Base-by-base conservation (phyloP, 163 green algal species). In the Prototheca wickerhamii region DNA sequence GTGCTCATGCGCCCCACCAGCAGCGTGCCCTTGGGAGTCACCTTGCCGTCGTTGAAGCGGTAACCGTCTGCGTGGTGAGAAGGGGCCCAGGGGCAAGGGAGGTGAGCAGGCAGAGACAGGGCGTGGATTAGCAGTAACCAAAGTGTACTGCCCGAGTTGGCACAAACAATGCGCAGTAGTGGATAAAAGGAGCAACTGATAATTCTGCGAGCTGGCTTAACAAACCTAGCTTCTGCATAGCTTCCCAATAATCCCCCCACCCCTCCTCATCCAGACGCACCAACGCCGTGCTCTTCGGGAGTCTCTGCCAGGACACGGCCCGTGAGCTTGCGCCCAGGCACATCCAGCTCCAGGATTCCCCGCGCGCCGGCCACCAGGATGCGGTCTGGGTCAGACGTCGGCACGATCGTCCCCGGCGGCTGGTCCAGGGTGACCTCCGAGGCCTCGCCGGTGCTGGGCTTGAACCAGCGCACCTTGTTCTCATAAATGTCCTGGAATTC, bases 11-110 rank as follows among this genome's bases (percentile, higher is more conserved):
- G 58, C 4, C 77, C 77, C 21, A 79, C 53, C 61, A 84, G 65
- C 25, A 84, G 63, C 3, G 59, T 59, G 8, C 77, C 77, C 25
- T 69, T 37, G 25, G 77, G 77, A 5, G 65, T 59, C 12, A 65
- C 75, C 63, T 84, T 84, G 35, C 74, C 73, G 61, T 84, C 77
- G 26, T 84, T 84, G 65, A 82, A 82, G 0, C 77, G 65, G 10
- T 70, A 72, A 29, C 32, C 37, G 5, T 73, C 67, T 64, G 65
- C 61, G 42, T 20, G 52, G 8, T 5, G 29, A 6, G 17, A 3
- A 4, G 37, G 37, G 26, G 28, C 37, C 25, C 50, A 30, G 42
- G 15, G 42, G 42, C 15, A 18, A 18, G 42, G 42, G 42, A 15
- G 42, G 42, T 18, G 42, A 18, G 15, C 42, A 18, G 15, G 42